Evolutionary conservation across 371 early-diverging fungal genomes (phyloP).

Genomic region (Blakeslea trispora): DNA sequence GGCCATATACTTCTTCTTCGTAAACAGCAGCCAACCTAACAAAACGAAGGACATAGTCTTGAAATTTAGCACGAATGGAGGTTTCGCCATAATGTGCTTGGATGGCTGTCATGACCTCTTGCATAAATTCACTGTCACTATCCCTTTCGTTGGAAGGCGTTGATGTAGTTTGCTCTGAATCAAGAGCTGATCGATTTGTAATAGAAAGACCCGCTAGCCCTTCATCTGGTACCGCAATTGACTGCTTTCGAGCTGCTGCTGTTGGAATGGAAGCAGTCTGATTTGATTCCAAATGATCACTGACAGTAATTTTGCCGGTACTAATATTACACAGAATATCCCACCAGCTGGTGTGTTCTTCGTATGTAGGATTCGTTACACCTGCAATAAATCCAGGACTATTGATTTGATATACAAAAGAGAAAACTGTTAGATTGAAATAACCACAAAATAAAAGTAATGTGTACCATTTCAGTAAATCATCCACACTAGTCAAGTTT

Average conservation of each 20-base stretch:
- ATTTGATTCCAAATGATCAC: conserved; percentile 62
- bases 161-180: background rate
- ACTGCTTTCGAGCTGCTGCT: conserved; percentile 17
- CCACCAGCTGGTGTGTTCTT: conserved; percentile 93
- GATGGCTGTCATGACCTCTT: conserved; percentile 74
- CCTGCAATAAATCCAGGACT: conserved; percentile 95
- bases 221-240: conserved; percentile 16
- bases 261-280: background rate
- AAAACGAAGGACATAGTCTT: conserved; percentile 84
- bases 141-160: conserved; percentile 23
- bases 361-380: conserved; percentile 93
- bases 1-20: conserved; percentile 71
- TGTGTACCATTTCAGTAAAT: conserved; percentile 78
- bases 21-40: conserved; percentile 79
- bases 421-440: background rate
- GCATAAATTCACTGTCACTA: conserved; percentile 64
- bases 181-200: conserved; percentile 8
- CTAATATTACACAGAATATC: conserved; percentile 92
- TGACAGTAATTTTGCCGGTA: conserved; percentile 89
- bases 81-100: conserved; percentile 87
- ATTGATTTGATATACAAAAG: background rate
- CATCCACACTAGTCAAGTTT: conserved; percentile 83
- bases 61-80: conserved; percentile 83
- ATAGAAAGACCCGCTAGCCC: background rate
- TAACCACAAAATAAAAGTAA: background rate